These are phyloP conservation scores for Pulveroboletus sp. DNA, from an alignment of 768 basidiomycete species.

Conservation along the genomic window DNA sequence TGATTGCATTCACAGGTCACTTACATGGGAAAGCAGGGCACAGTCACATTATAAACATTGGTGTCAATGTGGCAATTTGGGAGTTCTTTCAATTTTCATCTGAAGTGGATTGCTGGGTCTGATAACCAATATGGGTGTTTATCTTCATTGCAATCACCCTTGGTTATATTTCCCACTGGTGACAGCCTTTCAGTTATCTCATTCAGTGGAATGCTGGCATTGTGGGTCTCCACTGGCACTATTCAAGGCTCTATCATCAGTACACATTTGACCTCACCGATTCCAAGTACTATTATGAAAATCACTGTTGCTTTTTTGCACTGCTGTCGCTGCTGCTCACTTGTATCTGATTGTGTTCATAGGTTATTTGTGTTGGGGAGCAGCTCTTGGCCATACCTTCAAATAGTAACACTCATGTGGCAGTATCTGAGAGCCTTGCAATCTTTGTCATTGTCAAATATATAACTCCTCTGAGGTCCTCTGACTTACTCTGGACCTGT, in stretches of 20 bases:
- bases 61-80: neutral
- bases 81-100: neutral
- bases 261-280: neutral
- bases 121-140: too few species aligned
- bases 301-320: neutral
- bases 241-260: neutral
- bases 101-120: neutral
- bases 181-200: neutral
- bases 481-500: too few species aligned
- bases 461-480: too few species aligned
- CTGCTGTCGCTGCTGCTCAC: neutral
- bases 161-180: neutral
- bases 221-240: neutral
- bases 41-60: neutral
- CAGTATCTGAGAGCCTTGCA: neutral
- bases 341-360: neutral
- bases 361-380: neutral
- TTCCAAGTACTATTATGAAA: neutral
- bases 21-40: neutral
- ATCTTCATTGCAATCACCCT: too few species aligned
- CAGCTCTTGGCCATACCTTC: neutral
- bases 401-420: neutral
- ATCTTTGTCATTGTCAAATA: neutral
- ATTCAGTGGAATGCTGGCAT: neutral
- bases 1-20: neutral